Base-by-base conservation (phyloP, 2,329 filamentous ascomycete genomes). In the Diaporthe velutina region DNA sequence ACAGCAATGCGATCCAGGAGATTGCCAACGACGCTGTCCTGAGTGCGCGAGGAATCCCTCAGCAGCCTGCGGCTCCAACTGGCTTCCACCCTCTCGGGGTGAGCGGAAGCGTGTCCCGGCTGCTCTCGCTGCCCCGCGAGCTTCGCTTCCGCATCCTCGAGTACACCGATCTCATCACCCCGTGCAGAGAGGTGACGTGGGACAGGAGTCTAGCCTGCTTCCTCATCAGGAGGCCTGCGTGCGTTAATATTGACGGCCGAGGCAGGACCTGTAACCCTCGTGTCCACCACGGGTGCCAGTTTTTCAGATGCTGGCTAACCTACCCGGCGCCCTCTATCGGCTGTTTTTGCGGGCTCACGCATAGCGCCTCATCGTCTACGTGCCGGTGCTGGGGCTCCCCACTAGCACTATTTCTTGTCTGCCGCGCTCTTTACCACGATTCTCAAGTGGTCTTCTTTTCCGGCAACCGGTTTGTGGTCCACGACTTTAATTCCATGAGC, bases 111-210 rank as follows among this genome's bases (percentile, higher is more conserved):
- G 25, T 2, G 8, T 64, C 60, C 2, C 25, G 60, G 40, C 60
- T 64, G 10, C 60, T 64, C 17, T 25, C 40, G 79, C 76, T 80
- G 13, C 79, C 79, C 4, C 22, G 28, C 15, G 78, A 80, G 58
- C 25, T 80, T 33, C 76, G 78, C 25, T 72, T 72, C 35, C 64
- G 76, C 1, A 77, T 80, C 9, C 74, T 80, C 4, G 50, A 70
- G 54, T 78, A 79, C 40, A 80, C 79, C 19, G 78, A 80, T 35
- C 76, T 80, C 2, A 73, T 79, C 25, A 75, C 77, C 1, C 79
- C 79, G 0, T 61, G 40, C 13, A 76, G 70, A 13, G 68, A 79
- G 25, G 76, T 79, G 6, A 57, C 74, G 8, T 80, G 79, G 79
- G 57, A 38, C 30, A 22, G 71, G 22, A 2, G 17, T 22, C n/a